Conservation (phyloP, 2,329 filamentous ascomycete genomes). For the Fusarium sp. region DNA sequence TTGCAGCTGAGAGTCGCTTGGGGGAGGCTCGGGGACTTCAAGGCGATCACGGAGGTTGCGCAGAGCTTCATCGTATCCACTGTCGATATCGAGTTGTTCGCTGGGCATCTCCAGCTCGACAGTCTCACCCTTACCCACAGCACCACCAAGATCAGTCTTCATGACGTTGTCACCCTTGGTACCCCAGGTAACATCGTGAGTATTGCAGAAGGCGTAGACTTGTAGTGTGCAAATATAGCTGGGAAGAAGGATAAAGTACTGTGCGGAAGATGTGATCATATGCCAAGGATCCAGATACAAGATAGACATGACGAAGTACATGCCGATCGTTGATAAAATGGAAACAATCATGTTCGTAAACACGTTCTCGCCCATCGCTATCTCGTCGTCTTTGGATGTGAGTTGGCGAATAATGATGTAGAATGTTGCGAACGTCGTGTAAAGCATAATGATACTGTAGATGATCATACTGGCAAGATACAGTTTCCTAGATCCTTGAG, state of each 20-base stretch:
- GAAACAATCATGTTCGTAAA: conserved; percentile 96
- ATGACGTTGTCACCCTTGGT: conserved; percentile 98
- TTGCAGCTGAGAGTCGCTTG: conserved; percentile 84
- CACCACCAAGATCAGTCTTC: conserved; percentile 89
- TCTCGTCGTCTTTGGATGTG: conserved; percentile 55
- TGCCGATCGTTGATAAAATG: conserved; percentile 85
- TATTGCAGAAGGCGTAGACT: conserved; percentile 87
- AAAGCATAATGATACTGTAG: conserved; percentile 95
- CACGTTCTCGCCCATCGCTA: conserved; percentile 82
- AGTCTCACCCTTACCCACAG: conserved; percentile 79
- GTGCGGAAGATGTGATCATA: conserved; percentile 90
- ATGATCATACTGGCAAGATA: conserved; percentile 89
- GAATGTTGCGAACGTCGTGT: conserved; percentile 88
- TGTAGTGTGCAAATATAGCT: conserved; percentile 97
- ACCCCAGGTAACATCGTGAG: conserved; percentile 47
- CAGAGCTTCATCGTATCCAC: conserved; percentile 94
- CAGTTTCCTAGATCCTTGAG: conserved; percentile 91
- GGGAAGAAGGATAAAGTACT: conserved; percentile 94
- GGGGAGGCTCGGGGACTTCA: conserved; percentile 73
- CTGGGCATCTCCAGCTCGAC: conserved; percentile 98
- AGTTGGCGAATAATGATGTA: conserved; percentile 92
- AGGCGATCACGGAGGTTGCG: conserved; percentile 94
- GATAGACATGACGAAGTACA: conserved; percentile 97
- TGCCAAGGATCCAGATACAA: conserved; percentile 99
- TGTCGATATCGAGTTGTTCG: conserved; percentile 98